These are phyloP conservation scores for Aaosphaeria arxii DNA, from an alignment of 2,329 filamentous ascomycete species.

Conservation along the genomic window DNA sequence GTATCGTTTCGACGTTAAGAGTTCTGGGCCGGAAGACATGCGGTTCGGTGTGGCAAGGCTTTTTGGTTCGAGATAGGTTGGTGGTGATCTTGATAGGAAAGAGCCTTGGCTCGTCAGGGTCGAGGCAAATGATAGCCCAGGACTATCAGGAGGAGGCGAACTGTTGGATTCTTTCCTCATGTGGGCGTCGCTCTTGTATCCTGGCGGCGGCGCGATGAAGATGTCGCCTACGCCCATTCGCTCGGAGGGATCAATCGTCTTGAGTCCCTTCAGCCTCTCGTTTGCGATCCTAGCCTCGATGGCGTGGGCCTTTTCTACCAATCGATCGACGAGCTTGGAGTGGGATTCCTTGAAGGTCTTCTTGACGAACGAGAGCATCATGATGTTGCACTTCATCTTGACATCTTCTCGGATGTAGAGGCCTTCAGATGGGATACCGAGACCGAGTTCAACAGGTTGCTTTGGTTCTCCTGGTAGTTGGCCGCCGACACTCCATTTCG, in stretches of 20 bases:
- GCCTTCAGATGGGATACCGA: constrained; percentile 63
- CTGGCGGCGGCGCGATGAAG: constrained; percentile 34
- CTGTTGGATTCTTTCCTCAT: constrained; percentile 9
- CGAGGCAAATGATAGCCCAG: constrained; percentile 5
- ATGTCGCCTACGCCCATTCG: constrained; percentile 32
- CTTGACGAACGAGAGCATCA: constrained; percentile 75
- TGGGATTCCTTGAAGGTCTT: constrained; percentile 78
- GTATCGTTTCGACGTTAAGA: constrained; percentile 9
- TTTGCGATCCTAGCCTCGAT: constrained; percentile 33
- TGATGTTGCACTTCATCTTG: constrained; percentile 74
- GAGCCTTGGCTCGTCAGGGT: constrained; percentile 8
- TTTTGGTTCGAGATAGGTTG: too few relatives aligned
- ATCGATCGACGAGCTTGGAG: constrained; percentile 60
- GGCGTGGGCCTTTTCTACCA: constrained; percentile 37
- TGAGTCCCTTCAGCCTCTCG: constrained; percentile 27
- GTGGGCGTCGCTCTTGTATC: constrained; percentile 15
- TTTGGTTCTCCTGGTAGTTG: constrained; percentile 67
- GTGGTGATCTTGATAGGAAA: constrained; percentile 5
- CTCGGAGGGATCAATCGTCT: constrained; percentile 27
- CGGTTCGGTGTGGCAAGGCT: background rate
- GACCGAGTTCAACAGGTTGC: constrained; percentile 63
- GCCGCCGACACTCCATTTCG: constrained; percentile 74
- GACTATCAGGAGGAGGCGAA: constrained; percentile 1
- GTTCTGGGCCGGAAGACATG: background rate
- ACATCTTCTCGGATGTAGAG: constrained; percentile 85